Evolutionary conservation across 768 basidiomycete genomes (phyloP).

Genomic region (Boletus patriciae): DNA sequence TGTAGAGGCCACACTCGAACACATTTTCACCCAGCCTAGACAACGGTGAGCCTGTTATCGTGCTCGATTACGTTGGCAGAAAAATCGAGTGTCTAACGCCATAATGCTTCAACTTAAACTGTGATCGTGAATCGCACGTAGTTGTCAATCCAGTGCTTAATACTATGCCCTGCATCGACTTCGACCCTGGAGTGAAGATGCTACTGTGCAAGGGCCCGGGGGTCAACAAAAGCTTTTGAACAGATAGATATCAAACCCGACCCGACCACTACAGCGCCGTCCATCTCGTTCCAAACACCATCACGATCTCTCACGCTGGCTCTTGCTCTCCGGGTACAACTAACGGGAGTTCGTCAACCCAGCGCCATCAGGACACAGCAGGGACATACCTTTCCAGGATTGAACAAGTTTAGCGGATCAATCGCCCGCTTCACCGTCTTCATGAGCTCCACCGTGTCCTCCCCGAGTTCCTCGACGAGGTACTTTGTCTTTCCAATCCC

Average conservation of each 20-base stretch:
- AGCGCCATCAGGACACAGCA: background rate
- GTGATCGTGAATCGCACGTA: too few species aligned
- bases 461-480: conserved; percentile 79
- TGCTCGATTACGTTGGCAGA: too few species aligned
- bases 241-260: background rate
- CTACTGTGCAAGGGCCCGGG: too few species aligned
- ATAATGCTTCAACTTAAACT: too few species aligned
- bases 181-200: too few species aligned
- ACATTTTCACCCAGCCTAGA: too few species aligned
- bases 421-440: conserved; percentile 75
- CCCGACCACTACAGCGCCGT: background rate
- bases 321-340: conserved; percentile 22
- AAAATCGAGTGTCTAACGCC: too few species aligned
- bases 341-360: background rate
- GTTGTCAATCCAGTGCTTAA: too few species aligned
- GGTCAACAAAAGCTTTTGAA: background rate
- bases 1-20: too few species aligned
- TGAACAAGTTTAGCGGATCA: conserved; percentile 80
- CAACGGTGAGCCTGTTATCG: too few species aligned
- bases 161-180: too few species aligned
- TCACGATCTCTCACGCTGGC: background rate
- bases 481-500: conserved; percentile 87
- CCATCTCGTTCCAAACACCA: background rate
- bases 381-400: conserved; percentile 69
- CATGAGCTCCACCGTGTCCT: conserved; percentile 82